Evolutionary conservation across 257 asterid species (phyloP).

Genomic region (Voacanga thouarsii): DNA sequence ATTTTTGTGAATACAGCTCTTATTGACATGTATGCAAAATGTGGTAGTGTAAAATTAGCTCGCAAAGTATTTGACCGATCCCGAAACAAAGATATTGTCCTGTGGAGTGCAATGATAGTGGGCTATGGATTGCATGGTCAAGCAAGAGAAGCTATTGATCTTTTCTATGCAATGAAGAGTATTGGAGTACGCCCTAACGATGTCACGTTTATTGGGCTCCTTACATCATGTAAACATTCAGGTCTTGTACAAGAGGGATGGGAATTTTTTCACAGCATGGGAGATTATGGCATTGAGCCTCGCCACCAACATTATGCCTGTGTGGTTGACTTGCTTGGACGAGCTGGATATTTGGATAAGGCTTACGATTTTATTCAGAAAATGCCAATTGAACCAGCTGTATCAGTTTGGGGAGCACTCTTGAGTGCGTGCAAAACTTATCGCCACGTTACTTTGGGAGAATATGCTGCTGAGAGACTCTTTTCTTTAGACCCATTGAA

Average conservation of each 20-base stretch:
- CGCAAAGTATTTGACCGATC: conserved; percentile 41
- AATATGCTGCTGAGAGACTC: conserved; percentile 50
- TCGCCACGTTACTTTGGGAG: conserved; percentile 41
- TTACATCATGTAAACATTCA: conserved; percentile 60
- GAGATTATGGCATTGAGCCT: conserved; percentile 39
- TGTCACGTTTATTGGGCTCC: conserved; percentile 57
- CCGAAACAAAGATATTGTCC: conserved; percentile 41
- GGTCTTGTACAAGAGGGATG: conserved; percentile 61
- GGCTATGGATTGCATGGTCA: conserved; percentile 55
- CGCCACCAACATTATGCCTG: conserved; percentile 47
- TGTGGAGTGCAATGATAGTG: conserved; percentile 68
- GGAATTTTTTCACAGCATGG: conserved; percentile 53
- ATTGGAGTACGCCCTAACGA: conserved; percentile 42
- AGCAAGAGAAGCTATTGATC: conserved; percentile 51
- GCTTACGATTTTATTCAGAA: conserved; percentile 42
- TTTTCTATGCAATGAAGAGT: conserved; percentile 44
- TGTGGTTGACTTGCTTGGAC: conserved; percentile 56
- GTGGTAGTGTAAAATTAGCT: conserved; percentile 60
- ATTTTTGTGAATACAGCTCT: conserved; percentile 39
- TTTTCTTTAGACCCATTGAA: conserved; percentile 40
- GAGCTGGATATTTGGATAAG: conserved; percentile 44
- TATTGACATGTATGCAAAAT: conserved; percentile 64
- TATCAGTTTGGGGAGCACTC: conserved; percentile 71
- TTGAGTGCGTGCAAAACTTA: conserved; percentile 55
- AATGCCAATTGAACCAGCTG: conserved; percentile 49